A percentile compares a stretch with the other conserved stretches of the same genome.
phyloP scores from a whole-genome alignment of 371 early-diverging fungal species.

The Paraphysoderma sedebokerense region DNA sequence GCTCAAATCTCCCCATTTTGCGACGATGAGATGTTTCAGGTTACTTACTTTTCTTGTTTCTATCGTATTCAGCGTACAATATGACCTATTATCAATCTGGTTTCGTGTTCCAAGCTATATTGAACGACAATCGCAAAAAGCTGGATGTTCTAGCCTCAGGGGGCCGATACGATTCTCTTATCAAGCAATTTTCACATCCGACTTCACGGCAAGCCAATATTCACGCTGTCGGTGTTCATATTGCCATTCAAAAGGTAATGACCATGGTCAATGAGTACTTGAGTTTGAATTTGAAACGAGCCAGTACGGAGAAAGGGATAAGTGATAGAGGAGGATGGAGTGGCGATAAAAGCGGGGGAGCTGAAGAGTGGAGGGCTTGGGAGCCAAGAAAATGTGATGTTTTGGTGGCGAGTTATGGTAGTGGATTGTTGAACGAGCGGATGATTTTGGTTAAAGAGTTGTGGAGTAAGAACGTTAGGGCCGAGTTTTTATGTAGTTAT shows the following conservation, averaged over 20 bases:
- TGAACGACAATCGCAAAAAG: constrained; percentile 14
- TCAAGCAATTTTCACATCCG: not conserved
- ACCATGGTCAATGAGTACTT: constrained; percentile 48
- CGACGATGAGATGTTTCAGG: not conserved
- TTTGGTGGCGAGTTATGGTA: constrained; percentile 59
- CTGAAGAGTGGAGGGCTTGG: constrained; percentile 39
- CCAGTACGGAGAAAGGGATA: constrained; percentile 24
- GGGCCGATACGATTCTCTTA: constrained; percentile 14
- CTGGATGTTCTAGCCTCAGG: constrained; percentile 37
- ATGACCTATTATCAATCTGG: constrained; percentile 17
- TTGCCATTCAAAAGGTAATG: constrained; percentile 58
- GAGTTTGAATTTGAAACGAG: constrained; percentile 31
- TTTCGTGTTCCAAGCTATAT: constrained; percentile 15
- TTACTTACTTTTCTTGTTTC: constrained; percentile 6
- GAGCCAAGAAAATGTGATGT: constrained; percentile 37
- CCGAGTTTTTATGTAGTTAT: constrained; percentile 38
- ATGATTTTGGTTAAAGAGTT: constrained; percentile 50
- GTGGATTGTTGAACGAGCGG: constrained; percentile 39
- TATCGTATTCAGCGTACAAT: constrained; percentile 17
- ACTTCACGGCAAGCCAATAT: constrained; percentile 25
- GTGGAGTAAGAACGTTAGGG: constrained; percentile 50
- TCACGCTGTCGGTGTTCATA: constrained; percentile 56
- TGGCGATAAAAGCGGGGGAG: constrained; percentile 19
- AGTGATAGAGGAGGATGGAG: constrained; percentile 10
- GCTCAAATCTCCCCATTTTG: not conserved